phyloP scores from a whole-genome alignment of 1,284 basidiomycete species.

The Puccinia polysora region DNA sequence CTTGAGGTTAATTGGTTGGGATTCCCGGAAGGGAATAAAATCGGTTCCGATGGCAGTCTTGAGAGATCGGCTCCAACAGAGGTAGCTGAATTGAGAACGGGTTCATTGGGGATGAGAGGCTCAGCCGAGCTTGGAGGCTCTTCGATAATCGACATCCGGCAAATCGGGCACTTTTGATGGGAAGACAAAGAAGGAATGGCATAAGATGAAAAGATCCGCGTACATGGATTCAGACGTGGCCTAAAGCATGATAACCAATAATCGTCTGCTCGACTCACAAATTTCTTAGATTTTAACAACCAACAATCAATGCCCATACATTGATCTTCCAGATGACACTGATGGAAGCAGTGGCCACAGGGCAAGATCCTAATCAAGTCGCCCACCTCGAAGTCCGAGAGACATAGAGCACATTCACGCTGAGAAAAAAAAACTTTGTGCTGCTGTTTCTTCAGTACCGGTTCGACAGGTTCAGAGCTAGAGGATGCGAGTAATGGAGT shows the following conservation, averaged over 20 bases:
- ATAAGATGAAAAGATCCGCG: background rate
- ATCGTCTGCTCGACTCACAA: constrained; percentile 67
- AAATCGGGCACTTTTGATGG: constrained; percentile 68
- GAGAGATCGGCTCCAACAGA: background rate
- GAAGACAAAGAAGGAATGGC: background rate
- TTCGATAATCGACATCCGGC: constrained; percentile 51
- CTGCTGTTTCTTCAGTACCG: constrained; percentile 17
- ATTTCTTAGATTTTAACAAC: constrained; percentile 80
- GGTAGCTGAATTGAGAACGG: background rate
- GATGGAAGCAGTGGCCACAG: constrained; percentile 81
- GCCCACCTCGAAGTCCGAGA: constrained; percentile 73
- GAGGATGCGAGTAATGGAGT: background rate
- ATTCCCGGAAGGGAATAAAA: background rate
- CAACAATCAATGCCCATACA: constrained; percentile 64
- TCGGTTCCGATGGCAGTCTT: background rate
- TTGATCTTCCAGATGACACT: constrained; percentile 60
- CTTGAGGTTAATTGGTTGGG: background rate
- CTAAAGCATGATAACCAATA: too few relatives aligned
- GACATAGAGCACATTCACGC: constrained; percentile 80
- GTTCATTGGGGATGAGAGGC: background rate
- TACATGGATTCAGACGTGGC: constrained; percentile 39
- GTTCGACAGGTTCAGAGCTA: background rate
- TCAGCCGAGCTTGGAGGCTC: too few relatives aligned
- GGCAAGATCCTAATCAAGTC: constrained; percentile 81
- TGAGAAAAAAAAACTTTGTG: constrained; percentile 35